Conservation (phyloP, 2,329 filamentous ascomycete genomes). For the Aspergillus sclerotialis region DNA sequence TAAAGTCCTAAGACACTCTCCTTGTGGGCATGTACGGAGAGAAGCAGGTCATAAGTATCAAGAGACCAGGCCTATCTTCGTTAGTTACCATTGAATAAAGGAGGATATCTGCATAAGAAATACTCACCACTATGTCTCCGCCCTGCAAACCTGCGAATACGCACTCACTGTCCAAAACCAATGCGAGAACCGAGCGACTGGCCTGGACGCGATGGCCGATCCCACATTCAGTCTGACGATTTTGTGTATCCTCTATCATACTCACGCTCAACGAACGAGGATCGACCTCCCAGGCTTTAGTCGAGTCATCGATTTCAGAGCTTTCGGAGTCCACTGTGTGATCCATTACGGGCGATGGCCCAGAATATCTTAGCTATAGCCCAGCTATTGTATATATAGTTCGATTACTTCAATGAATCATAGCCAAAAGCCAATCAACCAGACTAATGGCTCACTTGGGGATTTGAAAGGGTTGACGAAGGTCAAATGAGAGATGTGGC, state of each 20-base stretch:
- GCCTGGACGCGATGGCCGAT: constrained; percentile 37
- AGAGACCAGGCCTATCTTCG: constrained; percentile 67
- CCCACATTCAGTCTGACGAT: constrained; percentile 22
- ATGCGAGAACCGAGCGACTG: constrained; percentile 53
- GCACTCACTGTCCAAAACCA: constrained; percentile 71
- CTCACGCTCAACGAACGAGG: constrained; percentile 13
- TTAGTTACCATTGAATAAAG: constrained; percentile 8
- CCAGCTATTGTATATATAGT: no score
- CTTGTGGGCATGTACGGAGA: constrained; percentile 78
- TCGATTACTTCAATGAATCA: no score
- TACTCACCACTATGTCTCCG: constrained; percentile 71
- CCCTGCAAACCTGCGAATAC: constrained; percentile 91
- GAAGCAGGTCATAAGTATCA: constrained; percentile 73
- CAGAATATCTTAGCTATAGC: constrained; percentile 16
- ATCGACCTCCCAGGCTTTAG: constrained; percentile 26
- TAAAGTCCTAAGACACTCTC: constrained; percentile 83
- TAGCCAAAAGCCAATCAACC: no score
- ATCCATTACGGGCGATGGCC: constrained; percentile 19
- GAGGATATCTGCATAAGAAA: background rate
- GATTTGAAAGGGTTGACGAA: constrained; percentile 1
- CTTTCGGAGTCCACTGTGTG: constrained; percentile 28
- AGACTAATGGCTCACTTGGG: no score
- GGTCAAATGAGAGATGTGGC: constrained; percentile 12
- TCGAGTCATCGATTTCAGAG: constrained; percentile 30
- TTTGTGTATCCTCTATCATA: constrained; percentile 12